These are phyloP conservation scores for Geoglossum cookeanum DNA, from an alignment of 2,329 filamentous ascomycete species.

Conservation along the genomic window DNA sequence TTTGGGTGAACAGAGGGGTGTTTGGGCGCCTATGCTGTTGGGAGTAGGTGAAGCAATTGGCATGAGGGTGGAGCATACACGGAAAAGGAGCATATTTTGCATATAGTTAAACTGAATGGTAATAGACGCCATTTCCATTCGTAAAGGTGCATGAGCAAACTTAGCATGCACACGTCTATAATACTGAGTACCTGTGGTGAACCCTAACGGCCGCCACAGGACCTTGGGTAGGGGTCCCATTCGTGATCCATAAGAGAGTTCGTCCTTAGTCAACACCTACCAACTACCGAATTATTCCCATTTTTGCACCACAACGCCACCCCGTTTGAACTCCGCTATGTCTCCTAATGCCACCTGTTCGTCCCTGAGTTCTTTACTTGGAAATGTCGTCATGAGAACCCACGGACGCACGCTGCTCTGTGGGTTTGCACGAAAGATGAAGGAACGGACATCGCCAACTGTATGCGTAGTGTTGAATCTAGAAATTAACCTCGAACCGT, in stretches of 20 bases:
- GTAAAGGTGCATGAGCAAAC: neutral
- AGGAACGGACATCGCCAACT: constrained; percentile 57
- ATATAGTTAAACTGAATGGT: too few relatives aligned
- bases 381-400: constrained; percentile 67
- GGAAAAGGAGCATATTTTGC: too few relatives aligned
- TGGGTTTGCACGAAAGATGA: constrained; percentile 45
- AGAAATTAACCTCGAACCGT: constrained; percentile 58
- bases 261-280: neutral
- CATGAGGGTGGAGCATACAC: too few relatives aligned
- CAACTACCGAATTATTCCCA: constrained; percentile 12
- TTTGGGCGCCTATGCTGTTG: too few relatives aligned
- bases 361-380: constrained; percentile 61
- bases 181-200: too few relatives aligned
- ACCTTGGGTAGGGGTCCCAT: neutral
- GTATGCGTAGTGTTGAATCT: constrained; percentile 69
- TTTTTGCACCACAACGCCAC: constrained; percentile 46
- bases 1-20: too few relatives aligned
- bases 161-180: neutral
- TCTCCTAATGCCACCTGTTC: constrained; percentile 38
- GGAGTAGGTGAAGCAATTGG: too few relatives aligned
- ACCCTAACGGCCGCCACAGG: neutral
- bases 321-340: constrained; percentile 44
- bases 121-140: neutral
- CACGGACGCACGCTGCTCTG: constrained; percentile 40
- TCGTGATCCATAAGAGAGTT: neutral